Conservation (phyloP, 345 rosid species). For the Hibiscus mutabilis region DNA sequence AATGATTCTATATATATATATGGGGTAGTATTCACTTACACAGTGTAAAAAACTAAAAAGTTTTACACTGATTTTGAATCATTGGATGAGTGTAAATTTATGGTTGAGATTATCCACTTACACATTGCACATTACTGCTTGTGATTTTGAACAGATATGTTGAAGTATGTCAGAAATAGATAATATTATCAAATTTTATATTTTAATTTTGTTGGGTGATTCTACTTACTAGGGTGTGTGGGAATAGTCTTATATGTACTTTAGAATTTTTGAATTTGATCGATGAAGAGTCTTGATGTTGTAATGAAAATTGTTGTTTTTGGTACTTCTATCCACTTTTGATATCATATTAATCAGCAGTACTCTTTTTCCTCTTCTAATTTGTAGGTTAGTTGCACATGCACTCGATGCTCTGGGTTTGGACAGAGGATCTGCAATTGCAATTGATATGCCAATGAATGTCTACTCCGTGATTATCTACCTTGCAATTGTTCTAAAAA, state of each 20-base stretch:
- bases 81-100: too few relatives aligned
- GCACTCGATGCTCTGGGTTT: conserved; percentile 60
- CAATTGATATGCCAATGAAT: conserved; percentile 94
- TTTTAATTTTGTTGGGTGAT: neutral
- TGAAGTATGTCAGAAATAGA: neutral
- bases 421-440: conserved; percentile 76
- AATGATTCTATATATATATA: neutral
- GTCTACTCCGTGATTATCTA: conserved; percentile 79
- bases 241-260: neutral
- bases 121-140: neutral
- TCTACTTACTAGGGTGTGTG: neutral
- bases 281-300: conserved; percentile 2
- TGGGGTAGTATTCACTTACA: too few relatives aligned
- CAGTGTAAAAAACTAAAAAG: too few relatives aligned
- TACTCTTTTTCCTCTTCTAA: conserved; percentile 1
- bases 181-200: neutral
- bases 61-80: too few relatives aligned
- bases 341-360: conserved; percentile 6
- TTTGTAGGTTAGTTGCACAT: conserved; percentile 68
- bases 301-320: neutral
- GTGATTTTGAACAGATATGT: neutral
- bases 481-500: conserved; percentile 85
- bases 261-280: neutral
- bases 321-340: neutral
- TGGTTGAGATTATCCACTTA: too few relatives aligned